Evolutionary conservation across 768 basidiomycete genomes (phyloP), one percentile per base, ranked within the genome.

Genomic region (Suillus subaureus): DNA sequence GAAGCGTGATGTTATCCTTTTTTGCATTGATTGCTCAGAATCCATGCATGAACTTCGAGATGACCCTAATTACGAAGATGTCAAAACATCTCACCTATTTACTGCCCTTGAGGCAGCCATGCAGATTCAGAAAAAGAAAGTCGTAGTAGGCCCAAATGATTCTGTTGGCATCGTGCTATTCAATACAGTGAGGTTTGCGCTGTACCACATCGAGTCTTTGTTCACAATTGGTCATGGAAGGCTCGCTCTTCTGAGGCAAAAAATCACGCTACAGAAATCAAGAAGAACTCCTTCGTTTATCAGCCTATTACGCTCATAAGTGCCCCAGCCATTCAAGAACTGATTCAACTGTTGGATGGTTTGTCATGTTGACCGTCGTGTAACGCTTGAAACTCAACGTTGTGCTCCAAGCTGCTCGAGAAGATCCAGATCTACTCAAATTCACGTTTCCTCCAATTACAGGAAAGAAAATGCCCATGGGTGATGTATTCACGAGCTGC

Each of bases 21-120:
- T 98, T 79, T 93, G 92, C 75, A 94, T 99, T 65, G 96, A 99
- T 77, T 94, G 93, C 67, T 97, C 96, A 0, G 81, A 86, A 62
- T 93, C 94, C 13, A 98, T 99, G 97, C 89, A 92, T 31, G 82
- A 81, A 43, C 84, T 90, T 51, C 82, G 82, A 58, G 89, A 91
- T 31, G 87, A 90, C 70, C 85, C 86, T 13, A 79, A 81, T 62
- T 84, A 89, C 65, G 86, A 93, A 77, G 84, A 88, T 61, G 80
- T 81, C 45, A 82, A 90, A 72, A 92, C 87, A 1, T 93, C 88
- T 64, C 90, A 96, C 71, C 75, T 98, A 4, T 89, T 89, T 70
- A 82, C 84, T 23, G 93, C 94, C 0, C 84, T 99, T 28, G 87
- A 94, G 67, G 89, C 90, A 12, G 95, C 93, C 0, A 87, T 93